Base-by-base conservation (phyloP, 75 land plant genomes). In the Sequoia sempervirens region DNA sequence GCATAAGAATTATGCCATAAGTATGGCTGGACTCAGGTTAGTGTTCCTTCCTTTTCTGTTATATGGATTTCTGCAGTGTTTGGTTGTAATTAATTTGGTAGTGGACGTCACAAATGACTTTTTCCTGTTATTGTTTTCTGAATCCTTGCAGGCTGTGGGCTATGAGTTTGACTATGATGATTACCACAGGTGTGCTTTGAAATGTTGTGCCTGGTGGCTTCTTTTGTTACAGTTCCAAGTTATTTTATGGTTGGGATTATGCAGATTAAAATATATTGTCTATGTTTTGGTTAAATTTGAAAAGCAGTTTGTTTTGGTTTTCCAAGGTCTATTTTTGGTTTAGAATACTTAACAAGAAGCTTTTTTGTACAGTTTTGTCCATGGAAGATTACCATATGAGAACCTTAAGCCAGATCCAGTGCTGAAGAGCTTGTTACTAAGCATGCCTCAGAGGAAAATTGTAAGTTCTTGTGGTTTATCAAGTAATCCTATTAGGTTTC, bases 21-120 rank as follows among this genome's bases (percentile, higher is more conserved):
- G 93, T 73, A 91, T 95, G 96, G 96, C 97, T 83, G 97, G 97
- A 34, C 92, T 95, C 12, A 90, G 91, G 96, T 94, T 87, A 79
- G 80, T 2, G 50, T 64, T 56, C 50, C 2, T 28, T 23, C 36
- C 0, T 18, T 64, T 82, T 37, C 75, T 58, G 32, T 14, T 43
- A 3, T 43, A 43, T 43, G 3, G 75, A 73, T 30, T 30, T 73
- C 41, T 3, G 20, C 38, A 73, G 4, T 73, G 40, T 14, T 56
- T 66, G 6, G n/a, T n/a, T 26, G 69, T 6, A 66, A 6, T n/a
- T 6, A n/a, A n/a, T 66, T 66, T 66, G 30, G 3, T 7, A 26
- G 1, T 66, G 69, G 69, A 6, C n/a, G 3, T 9, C 26, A 64
- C 14, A 26, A 64, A 18, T 64, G 15, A 52, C 15, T 12, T 6